phyloP scores from a whole-genome alignment of 2,329 filamentous ascomycete species.

The Neospermospora avenae region DNA sequence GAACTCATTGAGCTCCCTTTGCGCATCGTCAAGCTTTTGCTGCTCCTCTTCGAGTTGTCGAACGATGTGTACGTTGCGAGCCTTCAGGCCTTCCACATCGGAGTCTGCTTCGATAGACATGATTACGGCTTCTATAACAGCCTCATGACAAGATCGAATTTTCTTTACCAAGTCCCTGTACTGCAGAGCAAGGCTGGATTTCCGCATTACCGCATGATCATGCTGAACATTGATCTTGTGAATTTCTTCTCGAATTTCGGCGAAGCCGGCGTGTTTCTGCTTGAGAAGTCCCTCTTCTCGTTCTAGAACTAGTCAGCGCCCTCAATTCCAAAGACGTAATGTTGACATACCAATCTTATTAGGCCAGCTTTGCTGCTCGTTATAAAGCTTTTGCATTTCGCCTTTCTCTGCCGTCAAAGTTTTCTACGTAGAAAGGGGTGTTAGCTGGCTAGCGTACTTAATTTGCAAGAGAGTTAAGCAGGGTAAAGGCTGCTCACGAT shows the following conservation, averaged over 20 bases:
- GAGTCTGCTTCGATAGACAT: slow-evolving; percentile 77
- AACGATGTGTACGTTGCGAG: slow-evolving; percentile 60
- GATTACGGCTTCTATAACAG: slow-evolving; percentile 67
- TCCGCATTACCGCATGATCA: slow-evolving; percentile 54
- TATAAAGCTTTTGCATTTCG: slow-evolving; percentile 62
- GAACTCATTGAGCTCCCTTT: slow-evolving; percentile 36
- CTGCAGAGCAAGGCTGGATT: slow-evolving; percentile 50
- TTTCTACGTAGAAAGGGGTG: slow-evolving; percentile 36
- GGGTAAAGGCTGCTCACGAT: slow-evolving; percentile 37
- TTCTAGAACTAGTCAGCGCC: slow-evolving; percentile 32
- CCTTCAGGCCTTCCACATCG: slow-evolving; percentile 67
- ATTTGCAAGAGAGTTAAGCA: background rate
- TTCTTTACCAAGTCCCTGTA: slow-evolving; percentile 58
- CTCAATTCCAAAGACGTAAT: background rate
- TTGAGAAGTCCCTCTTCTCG: slow-evolving; percentile 37
- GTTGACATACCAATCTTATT: slow-evolving; percentile 61
- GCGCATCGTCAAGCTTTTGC: slow-evolving; percentile 41
- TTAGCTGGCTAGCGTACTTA: background rate
- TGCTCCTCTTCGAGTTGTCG: slow-evolving; percentile 46
- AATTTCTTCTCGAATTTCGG: slow-evolving; percentile 41
- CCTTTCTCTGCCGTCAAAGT: slow-evolving; percentile 60
- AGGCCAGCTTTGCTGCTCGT: slow-evolving; percentile 64
- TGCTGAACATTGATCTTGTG: slow-evolving; percentile 49
- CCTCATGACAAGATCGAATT: slow-evolving; percentile 60
- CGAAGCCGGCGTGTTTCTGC: slow-evolving; percentile 37